Conservation (phyloP, 2,329 filamentous ascomycete genomes). For the Aurifilum marmelostoma region DNA sequence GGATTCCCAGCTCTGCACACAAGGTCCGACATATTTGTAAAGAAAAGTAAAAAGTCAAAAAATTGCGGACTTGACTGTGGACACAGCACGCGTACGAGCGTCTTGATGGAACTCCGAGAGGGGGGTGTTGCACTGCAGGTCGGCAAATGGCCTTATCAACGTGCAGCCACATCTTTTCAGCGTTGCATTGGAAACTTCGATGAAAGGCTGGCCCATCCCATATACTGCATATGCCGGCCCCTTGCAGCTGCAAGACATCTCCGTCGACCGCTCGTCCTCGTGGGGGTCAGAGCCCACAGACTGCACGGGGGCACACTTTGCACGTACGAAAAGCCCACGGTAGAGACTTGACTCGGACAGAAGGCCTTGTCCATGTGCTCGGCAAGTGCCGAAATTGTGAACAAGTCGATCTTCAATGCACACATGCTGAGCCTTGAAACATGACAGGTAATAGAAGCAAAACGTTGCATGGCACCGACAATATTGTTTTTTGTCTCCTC, state of each 20-base stretch:
- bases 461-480: not conserved
- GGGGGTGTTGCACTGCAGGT: not conserved
- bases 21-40: not conserved
- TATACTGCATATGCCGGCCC: constrained; percentile 2
- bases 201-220: not conserved
- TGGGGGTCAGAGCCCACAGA: not conserved
- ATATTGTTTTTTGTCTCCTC: not conserved
- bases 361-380: not conserved
- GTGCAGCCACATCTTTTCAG: not conserved
- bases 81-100: not conserved
- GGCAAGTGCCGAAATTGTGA: not conserved
- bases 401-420: not conserved
- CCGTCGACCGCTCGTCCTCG: not conserved
- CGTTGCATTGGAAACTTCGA: not conserved
- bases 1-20: not conserved
- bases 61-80: not conserved
- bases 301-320: not conserved
- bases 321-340: not conserved
- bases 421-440: not conserved
- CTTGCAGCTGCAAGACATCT: constrained; percentile 10
- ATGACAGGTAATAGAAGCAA: not conserved
- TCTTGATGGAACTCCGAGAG: not conserved
- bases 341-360: not conserved
- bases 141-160: constrained; percentile 8
- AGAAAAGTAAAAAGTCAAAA: not conserved